Conservation (phyloP, 345 rosid species). For the Lepidium africanum region DNA sequence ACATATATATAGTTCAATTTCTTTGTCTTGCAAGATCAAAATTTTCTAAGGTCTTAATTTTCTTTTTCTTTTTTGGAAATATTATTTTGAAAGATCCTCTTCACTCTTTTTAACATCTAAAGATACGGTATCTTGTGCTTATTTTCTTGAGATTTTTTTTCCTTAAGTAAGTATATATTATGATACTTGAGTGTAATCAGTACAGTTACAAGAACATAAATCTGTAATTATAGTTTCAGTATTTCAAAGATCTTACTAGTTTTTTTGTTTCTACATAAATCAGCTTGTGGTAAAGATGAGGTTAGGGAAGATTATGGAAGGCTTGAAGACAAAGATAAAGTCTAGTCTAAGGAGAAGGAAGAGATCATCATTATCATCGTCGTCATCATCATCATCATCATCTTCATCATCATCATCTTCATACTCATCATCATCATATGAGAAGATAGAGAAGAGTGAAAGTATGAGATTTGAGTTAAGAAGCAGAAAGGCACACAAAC, state of each 20-base stretch:
- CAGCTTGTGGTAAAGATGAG: conserved; percentile 38
- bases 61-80: neutral
- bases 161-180: neutral
- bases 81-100: neutral
- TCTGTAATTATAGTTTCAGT: neutral
- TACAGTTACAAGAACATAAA: neutral
- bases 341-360: conserved; percentile 46
- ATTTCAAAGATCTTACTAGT: neutral
- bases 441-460: conserved; percentile 88
- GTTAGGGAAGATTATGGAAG: conserved; percentile 44
- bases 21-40: neutral
- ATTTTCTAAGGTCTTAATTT: neutral
- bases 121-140: neutral
- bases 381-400: neutral
- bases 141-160: neutral
- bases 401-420: neutral
- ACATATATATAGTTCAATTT: neutral
- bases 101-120: neutral
- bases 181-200: neutral
- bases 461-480: conserved; percentile 86
- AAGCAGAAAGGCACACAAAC: conserved; percentile 75
- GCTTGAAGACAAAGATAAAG: conserved; percentile 64
- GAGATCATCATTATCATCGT: conserved; percentile 8
- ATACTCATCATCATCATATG: conserved; percentile 33
- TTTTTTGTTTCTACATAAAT: neutral